Percentiles rank a stretch among this genome's conserved stretches.
phyloP scores from a whole-genome alignment of 768 basidiomycete genomes.

The Suillus bovinus region DNA sequence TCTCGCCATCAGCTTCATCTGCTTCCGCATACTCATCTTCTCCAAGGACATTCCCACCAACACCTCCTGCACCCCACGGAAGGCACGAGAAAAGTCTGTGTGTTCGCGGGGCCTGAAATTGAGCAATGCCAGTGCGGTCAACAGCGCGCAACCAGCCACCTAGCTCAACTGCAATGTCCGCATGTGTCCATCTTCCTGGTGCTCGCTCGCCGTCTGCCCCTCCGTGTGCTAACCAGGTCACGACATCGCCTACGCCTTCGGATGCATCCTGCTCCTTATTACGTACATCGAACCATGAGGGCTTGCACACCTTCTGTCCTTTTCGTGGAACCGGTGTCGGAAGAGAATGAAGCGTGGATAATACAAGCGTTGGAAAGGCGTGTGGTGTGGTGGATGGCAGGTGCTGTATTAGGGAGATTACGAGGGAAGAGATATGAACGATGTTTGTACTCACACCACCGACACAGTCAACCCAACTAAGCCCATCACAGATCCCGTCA shows the following conservation, averaged over 20 bases:
- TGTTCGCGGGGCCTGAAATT: slow-evolving; percentile 24
- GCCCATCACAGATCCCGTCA: slow-evolving; percentile 64
- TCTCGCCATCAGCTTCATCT: slow-evolving; percentile 29
- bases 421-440: background rate
- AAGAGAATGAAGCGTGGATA: slow-evolving; percentile 85
- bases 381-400: slow-evolving; percentile 69
- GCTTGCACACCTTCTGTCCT: slow-evolving; percentile 85
- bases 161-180: slow-evolving; percentile 54
- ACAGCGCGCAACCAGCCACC: slow-evolving; percentile 59
- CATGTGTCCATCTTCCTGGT: slow-evolving; percentile 50
- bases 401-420: slow-evolving; percentile 43
- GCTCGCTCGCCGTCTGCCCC: slow-evolving; percentile 11
- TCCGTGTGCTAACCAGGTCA: slow-evolving; percentile 53
- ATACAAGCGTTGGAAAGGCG: slow-evolving; percentile 78
- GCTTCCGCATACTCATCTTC: slow-evolving; percentile 31
- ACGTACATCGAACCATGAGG: slow-evolving; percentile 75
- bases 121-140: slow-evolving; percentile 24
- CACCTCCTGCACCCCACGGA: slow-evolving; percentile 40
- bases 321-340: slow-evolving; percentile 82
- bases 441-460: slow-evolving; percentile 46
- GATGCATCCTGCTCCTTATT: slow-evolving; percentile 58
- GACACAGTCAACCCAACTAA: slow-evolving; percentile 76
- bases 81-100: slow-evolving; percentile 56
- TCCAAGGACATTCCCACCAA: slow-evolving; percentile 22
- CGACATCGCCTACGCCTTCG: slow-evolving; percentile 55